Base-by-base conservation (phyloP, 2,329 filamentous ascomycete species). In the Sclerotinia glacialis region DNA sequence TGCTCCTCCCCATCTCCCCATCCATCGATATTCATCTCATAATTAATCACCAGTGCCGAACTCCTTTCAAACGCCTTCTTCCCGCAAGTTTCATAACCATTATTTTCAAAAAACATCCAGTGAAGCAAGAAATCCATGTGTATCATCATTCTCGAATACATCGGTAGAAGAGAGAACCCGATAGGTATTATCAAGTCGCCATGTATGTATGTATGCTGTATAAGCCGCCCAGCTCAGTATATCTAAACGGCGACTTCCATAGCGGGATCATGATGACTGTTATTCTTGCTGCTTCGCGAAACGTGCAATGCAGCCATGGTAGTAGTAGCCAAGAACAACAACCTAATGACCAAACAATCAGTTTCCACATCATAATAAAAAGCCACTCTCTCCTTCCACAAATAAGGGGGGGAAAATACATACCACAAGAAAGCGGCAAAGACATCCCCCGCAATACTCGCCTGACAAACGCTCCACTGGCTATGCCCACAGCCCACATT, bases 401-500 rank as follows among this genome's bases (percentile, higher is more conserved):
- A n/a, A n/a, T n/a, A n/a, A n/a, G n/a, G n/a, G n/a, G n/a, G n/a
- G n/a, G n/a, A n/a, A n/a, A n/a, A n/a, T n/a, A n/a, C 77, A 73
- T 73, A 80, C 79, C 83, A 79, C 74, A 83, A 74, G 76, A 83
- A 80, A 53, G 80, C 78, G 0, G 76, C 80, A 73, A 83, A 82
- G 4, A 80, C 80, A 23, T 78, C 78, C 6, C 79, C 80, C 21
- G 81, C 82, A 53, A 71, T 68, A 21, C 69, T 67, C 18, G 71
- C 71, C 26, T 69, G 64, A 40, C 73, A 76, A 2, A 68, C 65
- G 0, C 69, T 63, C 68, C 62, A 69, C 8, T 81, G 80, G 52
- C 79, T 81, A 50, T 65, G 42, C 74, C 86, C 88, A 66, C 83
- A 79, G 11, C 76, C 78, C 0, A 85, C 79, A 21, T 84, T 82